Percentiles rank a stretch among this genome's conserved stretches.
Evolutionary conservation across 495 filamentous ascomycete species (phyloP).

Genomic region (Penicillium canariense): DNA sequence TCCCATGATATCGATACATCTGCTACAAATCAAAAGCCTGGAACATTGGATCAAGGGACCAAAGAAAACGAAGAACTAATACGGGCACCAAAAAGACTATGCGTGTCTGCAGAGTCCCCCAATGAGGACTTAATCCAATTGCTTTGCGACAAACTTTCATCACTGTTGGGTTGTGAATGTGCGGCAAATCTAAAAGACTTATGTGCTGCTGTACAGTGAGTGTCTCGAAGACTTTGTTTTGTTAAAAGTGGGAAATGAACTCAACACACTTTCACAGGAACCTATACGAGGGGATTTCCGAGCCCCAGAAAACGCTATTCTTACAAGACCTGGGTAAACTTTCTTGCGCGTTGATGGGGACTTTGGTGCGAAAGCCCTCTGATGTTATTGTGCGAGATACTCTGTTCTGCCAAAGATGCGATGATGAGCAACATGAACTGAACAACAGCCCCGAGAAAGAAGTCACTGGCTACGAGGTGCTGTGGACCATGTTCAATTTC

Average conservation of each 20-base stretch:
- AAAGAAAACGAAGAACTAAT: slow-evolving; percentile 8
- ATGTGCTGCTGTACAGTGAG: slow-evolving; percentile 31
- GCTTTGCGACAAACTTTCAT: slow-evolving; percentile 20
- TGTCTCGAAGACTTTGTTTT: no score
- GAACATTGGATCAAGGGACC: not conserved
- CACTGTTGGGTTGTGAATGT: slow-evolving; percentile 18
- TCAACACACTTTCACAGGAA: slow-evolving; percentile 17
- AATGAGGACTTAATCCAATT: slow-evolving; percentile 13
- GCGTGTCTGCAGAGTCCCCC: slow-evolving; percentile 13
- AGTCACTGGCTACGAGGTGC: slow-evolving; percentile 37
- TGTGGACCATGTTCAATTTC: slow-evolving; percentile 52
- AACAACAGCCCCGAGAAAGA: slow-evolving; percentile 18
- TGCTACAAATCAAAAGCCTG: slow-evolving; percentile 9
- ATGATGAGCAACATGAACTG: slow-evolving; percentile 22
- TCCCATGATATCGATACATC: not conserved
- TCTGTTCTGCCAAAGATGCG: slow-evolving; percentile 38
- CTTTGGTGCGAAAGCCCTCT: slow-evolving; percentile 13
- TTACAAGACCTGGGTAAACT: slow-evolving; percentile 39
- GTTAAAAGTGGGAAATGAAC: not conserved
- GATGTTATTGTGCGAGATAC: slow-evolving; percentile 20
- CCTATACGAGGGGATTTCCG: slow-evolving; percentile 24
- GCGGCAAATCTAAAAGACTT: slow-evolving; percentile 25
- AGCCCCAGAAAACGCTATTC: slow-evolving; percentile 32
- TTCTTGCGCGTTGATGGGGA: slow-evolving; percentile 43
- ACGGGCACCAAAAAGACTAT: slow-evolving; percentile 30